Conservation (phyloP, 1,284 basidiomycete genomes). For the Termitomyces sp. region DNA sequence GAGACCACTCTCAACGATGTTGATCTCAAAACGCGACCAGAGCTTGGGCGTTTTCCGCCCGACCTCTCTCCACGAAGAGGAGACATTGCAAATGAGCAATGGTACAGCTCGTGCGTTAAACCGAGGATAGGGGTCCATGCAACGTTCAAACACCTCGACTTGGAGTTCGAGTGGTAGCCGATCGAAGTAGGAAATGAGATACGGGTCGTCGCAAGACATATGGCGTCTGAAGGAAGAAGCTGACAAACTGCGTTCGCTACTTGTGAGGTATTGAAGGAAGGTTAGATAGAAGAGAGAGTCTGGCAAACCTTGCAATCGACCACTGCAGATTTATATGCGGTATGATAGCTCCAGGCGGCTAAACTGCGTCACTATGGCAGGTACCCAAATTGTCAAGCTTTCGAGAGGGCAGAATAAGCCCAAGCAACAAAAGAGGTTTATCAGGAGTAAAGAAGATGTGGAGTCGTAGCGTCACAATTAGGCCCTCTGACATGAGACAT, state of each 20-base stretch:
- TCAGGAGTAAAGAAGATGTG: background rate
- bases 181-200: slow-evolving; percentile 20
- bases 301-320: background rate
- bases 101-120: slow-evolving; percentile 27
- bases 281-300: background rate
- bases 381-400: no score
- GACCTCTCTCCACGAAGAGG: slow-evolving; percentile 32
- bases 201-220: background rate
- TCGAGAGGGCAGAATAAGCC: no score
- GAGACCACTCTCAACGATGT: slow-evolving; percentile 5
- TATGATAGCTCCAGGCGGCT: background rate
- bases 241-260: background rate
- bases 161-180: slow-evolving; percentile 34
- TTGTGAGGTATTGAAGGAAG: background rate
- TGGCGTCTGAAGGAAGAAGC: background rate
- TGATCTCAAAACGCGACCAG: slow-evolving; percentile 37
- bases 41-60: slow-evolving; percentile 30
- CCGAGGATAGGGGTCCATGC: slow-evolving; percentile 23
- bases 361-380: background rate
- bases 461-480: background rate
- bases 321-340: background rate
- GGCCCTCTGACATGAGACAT: background rate
- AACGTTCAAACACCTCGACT: slow-evolving; percentile 33
- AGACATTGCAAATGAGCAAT: slow-evolving; percentile 32
- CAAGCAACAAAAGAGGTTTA: background rate